These are phyloP conservation scores for Forsythia viridissima DNA, from an alignment of 257 asterid species.

Conservation along the genomic window DNA sequence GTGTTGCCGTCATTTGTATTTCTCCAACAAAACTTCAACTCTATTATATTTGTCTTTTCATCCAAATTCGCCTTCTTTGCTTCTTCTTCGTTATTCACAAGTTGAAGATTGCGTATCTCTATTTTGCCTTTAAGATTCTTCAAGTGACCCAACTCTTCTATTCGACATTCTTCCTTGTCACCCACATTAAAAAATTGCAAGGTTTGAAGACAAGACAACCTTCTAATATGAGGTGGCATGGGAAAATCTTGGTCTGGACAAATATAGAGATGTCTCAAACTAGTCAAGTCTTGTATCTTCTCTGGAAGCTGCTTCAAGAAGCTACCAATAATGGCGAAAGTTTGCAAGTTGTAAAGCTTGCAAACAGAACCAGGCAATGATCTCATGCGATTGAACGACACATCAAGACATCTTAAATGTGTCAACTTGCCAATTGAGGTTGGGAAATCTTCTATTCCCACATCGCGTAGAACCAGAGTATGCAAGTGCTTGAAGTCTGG, in stretches of 20 bases:
- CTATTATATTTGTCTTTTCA: background rate
- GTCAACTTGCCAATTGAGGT: slow-evolving; percentile 9
- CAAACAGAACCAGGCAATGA: slow-evolving; percentile 20
- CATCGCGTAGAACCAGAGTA: background rate
- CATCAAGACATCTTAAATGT: slow-evolving; percentile 20
- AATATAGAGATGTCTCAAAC: background rate
- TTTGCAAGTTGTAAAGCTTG: slow-evolving; percentile 16
- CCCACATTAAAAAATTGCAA: background rate
- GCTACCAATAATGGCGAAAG: background rate
- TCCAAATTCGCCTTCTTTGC: slow-evolving; percentile 3
- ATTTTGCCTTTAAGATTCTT: too few relatives aligned
- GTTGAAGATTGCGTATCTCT: background rate
- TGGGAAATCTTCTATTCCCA: slow-evolving; percentile 12
- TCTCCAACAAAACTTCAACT: background rate
- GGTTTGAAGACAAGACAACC: background rate
- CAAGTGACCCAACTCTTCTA: too few relatives aligned
- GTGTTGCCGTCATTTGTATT: too few relatives aligned
- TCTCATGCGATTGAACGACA: background rate
- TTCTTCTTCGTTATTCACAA: background rate
- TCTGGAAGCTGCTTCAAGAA: background rate
- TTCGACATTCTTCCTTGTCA: too few relatives aligned
- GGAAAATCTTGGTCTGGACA: background rate
- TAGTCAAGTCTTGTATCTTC: background rate
- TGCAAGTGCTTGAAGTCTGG: slow-evolving; percentile 4
- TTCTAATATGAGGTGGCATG: background rate